Evolutionary conservation across 2,329 filamentous ascomycete genomes (phyloP).

Genomic region (Aspergillus amoenus): DNA sequence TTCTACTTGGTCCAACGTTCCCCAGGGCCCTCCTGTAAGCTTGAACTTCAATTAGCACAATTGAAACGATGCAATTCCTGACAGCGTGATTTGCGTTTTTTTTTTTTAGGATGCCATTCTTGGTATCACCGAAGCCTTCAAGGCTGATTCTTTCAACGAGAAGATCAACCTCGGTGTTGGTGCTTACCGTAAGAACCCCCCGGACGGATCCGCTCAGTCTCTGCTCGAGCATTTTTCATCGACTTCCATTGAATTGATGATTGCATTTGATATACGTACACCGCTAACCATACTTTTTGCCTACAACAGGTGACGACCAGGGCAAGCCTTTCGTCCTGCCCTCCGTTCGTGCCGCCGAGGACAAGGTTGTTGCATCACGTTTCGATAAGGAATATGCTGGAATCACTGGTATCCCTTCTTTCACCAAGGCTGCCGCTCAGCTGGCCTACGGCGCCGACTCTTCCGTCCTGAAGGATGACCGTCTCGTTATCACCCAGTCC

Average conservation of each 20-base stretch:
- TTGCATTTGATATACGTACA: not conserved
- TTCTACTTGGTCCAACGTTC: constrained; percentile 87
- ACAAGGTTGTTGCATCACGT: constrained; percentile 73
- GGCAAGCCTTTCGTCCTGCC: constrained; percentile 98
- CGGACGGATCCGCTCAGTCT: not conserved
- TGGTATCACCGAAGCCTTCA: constrained; percentile 92
- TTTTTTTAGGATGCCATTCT: constrained; percentile 45
- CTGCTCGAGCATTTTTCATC: not conserved
- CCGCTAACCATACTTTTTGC: not conserved
- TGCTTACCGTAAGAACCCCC: constrained; percentile 70
- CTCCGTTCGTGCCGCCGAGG: constrained; percentile 85
- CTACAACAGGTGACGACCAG: constrained; percentile 69
- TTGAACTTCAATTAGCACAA: constrained; percentile 9
- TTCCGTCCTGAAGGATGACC: constrained; percentile 68
- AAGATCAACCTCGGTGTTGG: constrained; percentile 99
- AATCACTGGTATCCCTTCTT: constrained; percentile 92
- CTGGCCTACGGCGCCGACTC: constrained; percentile 87
- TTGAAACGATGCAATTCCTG: constrained; percentile 21
- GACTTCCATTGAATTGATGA: not conserved
- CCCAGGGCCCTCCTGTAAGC: constrained; percentile 90
- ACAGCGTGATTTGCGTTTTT: constrained; percentile 17
- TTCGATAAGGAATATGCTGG: constrained; percentile 97
- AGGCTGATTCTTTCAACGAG: constrained; percentile 86
- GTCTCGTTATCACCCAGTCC: constrained; percentile 91
- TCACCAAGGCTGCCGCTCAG: constrained; percentile 86